Conservation (phyloP, 140 eudicot genomes). For the Bidens hawaiensis region DNA sequence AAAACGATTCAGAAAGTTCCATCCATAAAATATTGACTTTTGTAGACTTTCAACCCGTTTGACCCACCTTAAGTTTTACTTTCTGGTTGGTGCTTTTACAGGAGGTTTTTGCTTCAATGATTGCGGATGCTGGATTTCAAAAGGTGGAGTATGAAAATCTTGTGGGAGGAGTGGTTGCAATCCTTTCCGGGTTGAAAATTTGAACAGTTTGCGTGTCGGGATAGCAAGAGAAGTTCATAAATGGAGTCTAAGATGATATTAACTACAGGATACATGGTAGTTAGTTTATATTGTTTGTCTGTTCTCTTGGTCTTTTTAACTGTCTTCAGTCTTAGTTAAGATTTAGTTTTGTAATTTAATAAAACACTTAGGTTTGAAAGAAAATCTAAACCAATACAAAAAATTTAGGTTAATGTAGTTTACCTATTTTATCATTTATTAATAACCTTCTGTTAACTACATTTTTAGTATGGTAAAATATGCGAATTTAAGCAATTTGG, state of each 20-base stretch:
- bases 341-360: background rate
- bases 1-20: too few species aligned
- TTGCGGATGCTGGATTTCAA: constrained; percentile 88
- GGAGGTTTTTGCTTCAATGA: constrained; percentile 85
- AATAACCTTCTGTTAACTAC: background rate
- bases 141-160: constrained; percentile 95
- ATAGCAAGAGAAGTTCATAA: constrained; percentile 3
- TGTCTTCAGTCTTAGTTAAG: background rate
- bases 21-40: too few species aligned
- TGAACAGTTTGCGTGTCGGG: background rate
- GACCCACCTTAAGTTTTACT: background rate
- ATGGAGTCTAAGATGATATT: background rate
- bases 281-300: background rate
- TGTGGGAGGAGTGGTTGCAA: constrained; percentile 95
- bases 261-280: background rate
- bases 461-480: too few species aligned
- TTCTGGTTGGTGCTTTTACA: constrained; percentile 28
- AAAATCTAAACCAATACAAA: background rate
- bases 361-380: background rate
- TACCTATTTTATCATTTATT: background rate
- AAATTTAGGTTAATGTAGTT: background rate
- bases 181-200: constrained; percentile 79
- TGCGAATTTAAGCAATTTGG: too few species aligned
- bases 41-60: background rate
- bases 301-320: background rate